Conservation (phyloP, 192 early-diverging fungal genomes). For the Linnemannia hyalina region DNA sequence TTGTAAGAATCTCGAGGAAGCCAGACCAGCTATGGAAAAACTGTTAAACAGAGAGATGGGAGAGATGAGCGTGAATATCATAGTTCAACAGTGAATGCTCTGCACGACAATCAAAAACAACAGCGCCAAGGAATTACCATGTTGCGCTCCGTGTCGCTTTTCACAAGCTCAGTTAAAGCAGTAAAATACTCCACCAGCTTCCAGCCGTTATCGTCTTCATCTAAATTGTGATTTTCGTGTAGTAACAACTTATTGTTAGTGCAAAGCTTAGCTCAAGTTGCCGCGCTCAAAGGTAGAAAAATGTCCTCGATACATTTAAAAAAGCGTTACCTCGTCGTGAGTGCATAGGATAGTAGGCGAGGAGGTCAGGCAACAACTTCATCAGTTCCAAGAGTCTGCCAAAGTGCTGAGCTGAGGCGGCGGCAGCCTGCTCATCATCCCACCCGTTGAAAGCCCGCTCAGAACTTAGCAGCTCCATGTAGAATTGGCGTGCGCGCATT, state of each 20-base stretch:
- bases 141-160: conserved; percentile 24
- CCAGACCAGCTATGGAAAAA: conserved; percentile 20
- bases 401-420: conserved; percentile 24
- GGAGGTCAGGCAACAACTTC: conserved; percentile 19
- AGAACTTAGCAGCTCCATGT: conserved; percentile 51
- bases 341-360: conserved; percentile 26
- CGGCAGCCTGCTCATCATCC: conserved; percentile 34
- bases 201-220: conserved; percentile 40
- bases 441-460: conserved; percentile 52
- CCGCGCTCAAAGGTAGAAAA: not conserved
- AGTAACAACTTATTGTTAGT: not conserved
- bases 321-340: conserved; percentile 21
- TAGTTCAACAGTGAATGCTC: not conserved
- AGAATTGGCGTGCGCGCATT: conserved; percentile 35
- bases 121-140: conserved; percentile 13
- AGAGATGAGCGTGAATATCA: not conserved
- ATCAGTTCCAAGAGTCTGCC: conserved; percentile 24
- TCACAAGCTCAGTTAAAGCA: conserved; percentile 29
- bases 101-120: not conserved
- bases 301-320: not conserved
- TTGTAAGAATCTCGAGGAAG: conserved; percentile 31
- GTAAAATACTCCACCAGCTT: conserved; percentile 47
- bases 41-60: not conserved
- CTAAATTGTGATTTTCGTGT: not conserved
- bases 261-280: not conserved